Percentiles rank a stretch among this genome's conserved stretches.
Evolutionary conservation across 306 rosid species (phyloP).

Genomic region (Gastrolobium bilobum): DNA sequence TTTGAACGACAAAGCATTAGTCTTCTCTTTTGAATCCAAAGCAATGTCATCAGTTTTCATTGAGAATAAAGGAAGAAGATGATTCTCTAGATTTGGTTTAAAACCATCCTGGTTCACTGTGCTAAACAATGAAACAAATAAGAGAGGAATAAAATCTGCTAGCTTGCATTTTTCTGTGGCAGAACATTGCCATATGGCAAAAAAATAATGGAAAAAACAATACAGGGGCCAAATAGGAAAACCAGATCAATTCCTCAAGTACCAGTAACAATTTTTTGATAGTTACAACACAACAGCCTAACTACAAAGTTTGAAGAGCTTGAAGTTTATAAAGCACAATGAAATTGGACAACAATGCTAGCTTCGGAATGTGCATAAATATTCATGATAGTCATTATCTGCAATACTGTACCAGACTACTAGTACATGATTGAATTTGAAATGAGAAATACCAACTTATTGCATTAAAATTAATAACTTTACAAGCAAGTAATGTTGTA

Average conservation of each 20-base stretch:
- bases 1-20: conserved; percentile 60
- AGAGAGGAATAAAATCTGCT: conserved; percentile 39
- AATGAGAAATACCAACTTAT: not conserved
- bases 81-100: conserved; percentile 92
- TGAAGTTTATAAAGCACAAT: conserved; percentile 25
- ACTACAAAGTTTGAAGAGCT: not conserved
- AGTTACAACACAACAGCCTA: not conserved
- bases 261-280: conserved; percentile 14
- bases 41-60: conserved; percentile 72
- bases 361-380: not conserved
- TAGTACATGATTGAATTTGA: not conserved
- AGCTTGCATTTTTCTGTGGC: conserved; percentile 37
- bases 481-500: not conserved
- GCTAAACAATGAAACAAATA: conserved; percentile 65
- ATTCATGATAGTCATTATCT: not conserved
- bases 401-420: too few species aligned
- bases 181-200: conserved; percentile 7
- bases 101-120: conserved; percentile 96
- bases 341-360: not conserved
- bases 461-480: not conserved
- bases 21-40: conserved; percentile 69
- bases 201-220: not conserved
- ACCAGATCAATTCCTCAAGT: conserved; percentile 5
- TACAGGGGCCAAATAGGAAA: not conserved
- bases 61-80: conserved; percentile 88